Evolutionary conservation across 805 yeast species (phyloP), one percentile per base, ranked within the genome.

Genomic region (Saccharomycopsis schoenii): DNA sequence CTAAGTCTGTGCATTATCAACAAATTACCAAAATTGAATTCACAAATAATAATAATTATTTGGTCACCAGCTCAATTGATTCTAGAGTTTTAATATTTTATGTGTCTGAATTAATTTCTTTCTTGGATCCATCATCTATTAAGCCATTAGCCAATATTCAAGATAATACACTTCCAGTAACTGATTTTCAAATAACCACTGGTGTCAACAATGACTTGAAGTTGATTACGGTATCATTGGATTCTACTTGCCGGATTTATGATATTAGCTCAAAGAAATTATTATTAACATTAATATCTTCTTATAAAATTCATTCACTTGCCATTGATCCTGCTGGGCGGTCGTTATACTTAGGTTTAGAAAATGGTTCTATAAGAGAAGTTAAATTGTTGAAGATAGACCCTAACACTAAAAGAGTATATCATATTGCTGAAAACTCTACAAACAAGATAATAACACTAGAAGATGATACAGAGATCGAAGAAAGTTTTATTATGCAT

Each of bases 11-110:
- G 68, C 98, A 93, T 73, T 93, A 89, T 71, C 97, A 93, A 72
- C 76, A 79, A 6, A 80, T 90, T 8, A 79, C 85, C 0, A 78
- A 77, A 39, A 70, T 93, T 41, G 78, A 77, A 65, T 83, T 88
- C 67, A 74, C 88, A 0, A 65, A 73, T 12, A 88, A 90, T 68
- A 86, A 86, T 1, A 80, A 84, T 24, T 85, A 81, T 61, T 69
- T 93, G 52, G 79, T 88, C 6, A 81, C 92, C 4, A 89, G 86
- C n/a, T 89, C 96, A 66, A 78, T 77, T 51, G 99, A 93, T 74
- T 83, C 96, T 1, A 77, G 97, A 64, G 79, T 87, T 15, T 77
- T 86, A 29, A 80, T 88, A 3, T 92, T 96, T 96, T 81, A 80
- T 64, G 74, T 85, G 0, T 64, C 76, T 19, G 96, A 89, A 66